Conservation (phyloP, 495 filamentous ascomycete species). For the Stereocaulon alpinum region DNA sequence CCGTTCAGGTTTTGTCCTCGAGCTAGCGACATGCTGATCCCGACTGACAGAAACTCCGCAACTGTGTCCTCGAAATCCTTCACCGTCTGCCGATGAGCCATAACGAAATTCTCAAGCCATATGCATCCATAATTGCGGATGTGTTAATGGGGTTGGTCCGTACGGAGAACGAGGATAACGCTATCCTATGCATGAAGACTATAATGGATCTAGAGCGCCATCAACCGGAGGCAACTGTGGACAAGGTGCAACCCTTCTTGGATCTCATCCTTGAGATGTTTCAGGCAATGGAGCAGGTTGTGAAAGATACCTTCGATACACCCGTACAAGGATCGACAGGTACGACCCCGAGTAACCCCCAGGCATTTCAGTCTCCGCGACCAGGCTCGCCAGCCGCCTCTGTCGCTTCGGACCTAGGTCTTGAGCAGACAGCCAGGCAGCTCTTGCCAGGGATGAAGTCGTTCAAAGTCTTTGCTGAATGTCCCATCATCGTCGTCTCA, state of each 20-base stretch:
- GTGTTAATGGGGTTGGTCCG: slow-evolving; percentile 78
- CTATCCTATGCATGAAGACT: slow-evolving; percentile 92
- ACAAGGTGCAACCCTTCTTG: slow-evolving; percentile 80
- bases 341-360: slow-evolving; percentile 50
- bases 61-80: slow-evolving; percentile 85
- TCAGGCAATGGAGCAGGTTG: slow-evolving; percentile 82
- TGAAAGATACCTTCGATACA: slow-evolving; percentile 85
- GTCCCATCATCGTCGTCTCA: slow-evolving; percentile 96
- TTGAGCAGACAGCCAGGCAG: slow-evolving; percentile 68
- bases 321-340: slow-evolving; percentile 39
- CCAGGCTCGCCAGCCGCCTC: slow-evolving; percentile 82
- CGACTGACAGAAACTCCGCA: slow-evolving; percentile 64
- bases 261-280: slow-evolving; percentile 93
- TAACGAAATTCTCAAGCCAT: slow-evolving; percentile 71
- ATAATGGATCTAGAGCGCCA: slow-evolving; percentile 93
- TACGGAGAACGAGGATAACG: slow-evolving; percentile 96
- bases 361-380: slow-evolving; percentile 74
- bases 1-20: neutral
- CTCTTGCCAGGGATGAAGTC: slow-evolving; percentile 91
- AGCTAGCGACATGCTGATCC: slow-evolving; percentile 17
- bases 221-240: slow-evolving; percentile 68
- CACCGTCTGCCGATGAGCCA: slow-evolving; percentile 80
- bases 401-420: slow-evolving; percentile 56
- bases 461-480: slow-evolving; percentile 96
- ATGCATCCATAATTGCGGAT: slow-evolving; percentile 77